Evolutionary conservation across 129 eudicot genomes (phyloP).

Genomic region (Tanacetum coccineum): DNA sequence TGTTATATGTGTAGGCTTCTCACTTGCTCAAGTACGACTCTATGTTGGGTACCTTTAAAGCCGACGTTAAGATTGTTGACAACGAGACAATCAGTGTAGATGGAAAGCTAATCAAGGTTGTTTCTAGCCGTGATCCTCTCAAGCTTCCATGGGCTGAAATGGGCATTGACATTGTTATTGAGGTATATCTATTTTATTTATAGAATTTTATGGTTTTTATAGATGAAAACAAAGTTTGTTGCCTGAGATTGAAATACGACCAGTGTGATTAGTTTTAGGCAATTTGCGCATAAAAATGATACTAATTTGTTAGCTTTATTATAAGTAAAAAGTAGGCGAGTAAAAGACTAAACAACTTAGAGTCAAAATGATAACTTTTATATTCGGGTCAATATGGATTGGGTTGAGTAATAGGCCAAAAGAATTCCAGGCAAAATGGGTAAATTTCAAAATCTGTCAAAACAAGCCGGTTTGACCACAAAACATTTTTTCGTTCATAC

Average conservation of each 20-base stretch:
- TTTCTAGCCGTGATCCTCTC: constrained; percentile 86
- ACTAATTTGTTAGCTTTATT: not conserved
- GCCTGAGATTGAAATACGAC: not conserved
- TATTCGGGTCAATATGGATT: too few relatives aligned
- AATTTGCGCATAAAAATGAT: not conserved
- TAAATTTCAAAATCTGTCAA: too few relatives aligned
- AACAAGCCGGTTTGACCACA: too few relatives aligned
- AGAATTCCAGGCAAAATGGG: too few relatives aligned
- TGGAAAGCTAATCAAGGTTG: constrained; percentile 85
- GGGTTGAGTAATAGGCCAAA: too few relatives aligned
- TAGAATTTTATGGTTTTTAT: not conserved
- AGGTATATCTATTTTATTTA: constrained; percentile 38
- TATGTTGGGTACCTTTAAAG: constrained; percentile 91
- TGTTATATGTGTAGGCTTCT: constrained; percentile 63
- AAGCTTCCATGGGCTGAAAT: constrained; percentile 98
- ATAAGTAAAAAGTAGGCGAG: too few relatives aligned
- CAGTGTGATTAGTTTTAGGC: not conserved
- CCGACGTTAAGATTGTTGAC: constrained; percentile 81
- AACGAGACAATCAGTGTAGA: constrained; percentile 82
- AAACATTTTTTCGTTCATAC: too few relatives aligned
- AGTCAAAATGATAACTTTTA: too few relatives aligned
- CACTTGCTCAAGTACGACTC: constrained; percentile 96
- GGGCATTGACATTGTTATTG: constrained; percentile 87
- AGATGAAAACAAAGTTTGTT: not conserved
- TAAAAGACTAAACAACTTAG: too few relatives aligned